phyloP scores from a whole-genome alignment of 768 basidiomycete species.

The Scleroderma bovista region DNA sequence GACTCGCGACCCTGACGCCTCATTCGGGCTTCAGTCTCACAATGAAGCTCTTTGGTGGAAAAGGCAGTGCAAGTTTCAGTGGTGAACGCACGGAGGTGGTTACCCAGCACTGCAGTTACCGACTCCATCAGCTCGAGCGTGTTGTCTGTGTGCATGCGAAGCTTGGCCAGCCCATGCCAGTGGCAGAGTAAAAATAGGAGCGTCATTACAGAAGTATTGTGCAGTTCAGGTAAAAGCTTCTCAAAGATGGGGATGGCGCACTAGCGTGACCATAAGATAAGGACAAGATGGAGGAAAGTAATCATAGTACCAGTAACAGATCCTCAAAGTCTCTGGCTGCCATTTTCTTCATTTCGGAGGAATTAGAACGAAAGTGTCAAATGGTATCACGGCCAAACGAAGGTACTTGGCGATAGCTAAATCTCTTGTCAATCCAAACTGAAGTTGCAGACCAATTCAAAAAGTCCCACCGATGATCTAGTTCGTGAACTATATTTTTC shows the following conservation, averaged over 20 bases:
- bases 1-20: constrained; percentile 5
- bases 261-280: constrained; percentile 7
- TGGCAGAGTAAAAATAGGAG: constrained; percentile 13
- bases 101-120: constrained; percentile 10
- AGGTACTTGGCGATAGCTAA: constrained; percentile 26
- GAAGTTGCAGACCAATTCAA: neutral
- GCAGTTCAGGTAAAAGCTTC: constrained; percentile 17
- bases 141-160: constrained; percentile 16
- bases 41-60: constrained; percentile 24
- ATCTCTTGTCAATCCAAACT: neutral
- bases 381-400: constrained; percentile 22
- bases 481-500: constrained; percentile 4
- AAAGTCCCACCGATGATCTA: constrained; percentile 17
- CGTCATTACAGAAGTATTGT: constrained; percentile 8
- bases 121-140: constrained; percentile 2
- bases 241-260: constrained; percentile 30
- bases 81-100: constrained; percentile 17
- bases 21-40: constrained; percentile 19
- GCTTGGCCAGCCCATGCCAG: constrained; percentile 22
- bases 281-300: neutral
- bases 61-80: constrained; percentile 17
- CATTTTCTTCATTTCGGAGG: constrained; percentile 29
- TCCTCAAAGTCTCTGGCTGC: constrained; percentile 29
- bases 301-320: constrained; percentile 29
- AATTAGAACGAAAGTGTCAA: neutral